phyloP scores from a whole-genome alignment of 257 asterid genomes.

The Gentiana straminea region DNA sequence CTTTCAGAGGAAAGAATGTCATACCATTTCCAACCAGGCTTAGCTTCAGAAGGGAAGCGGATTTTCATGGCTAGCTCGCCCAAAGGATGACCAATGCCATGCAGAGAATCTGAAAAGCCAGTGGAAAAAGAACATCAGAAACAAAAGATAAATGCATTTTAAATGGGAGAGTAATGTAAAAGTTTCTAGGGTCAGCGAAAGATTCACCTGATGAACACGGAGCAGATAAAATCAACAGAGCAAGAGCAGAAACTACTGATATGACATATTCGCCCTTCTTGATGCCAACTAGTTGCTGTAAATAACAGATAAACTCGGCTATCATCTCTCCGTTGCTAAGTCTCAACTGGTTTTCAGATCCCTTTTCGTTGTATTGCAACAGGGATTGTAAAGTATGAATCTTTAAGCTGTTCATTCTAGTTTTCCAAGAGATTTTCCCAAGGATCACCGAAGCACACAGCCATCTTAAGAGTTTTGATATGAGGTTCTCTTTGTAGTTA shows the following conservation, averaged over 20 bases:
- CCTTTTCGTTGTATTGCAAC: slow-evolving; percentile 31
- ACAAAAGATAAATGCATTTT: neutral
- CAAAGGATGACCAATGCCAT: slow-evolving; percentile 25
- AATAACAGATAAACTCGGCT: slow-evolving; percentile 50
- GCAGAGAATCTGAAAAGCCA: slow-evolving; percentile 22
- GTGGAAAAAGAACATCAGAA: neutral
- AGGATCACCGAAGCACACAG: slow-evolving; percentile 69
- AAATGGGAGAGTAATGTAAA: neutral
- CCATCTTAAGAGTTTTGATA: slow-evolving; percentile 79
- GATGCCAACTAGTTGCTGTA: slow-evolving; percentile 50
- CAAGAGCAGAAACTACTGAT: slow-evolving; percentile 62
- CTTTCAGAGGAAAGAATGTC: slow-evolving; percentile 1
- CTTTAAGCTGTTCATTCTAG: slow-evolving; percentile 26
- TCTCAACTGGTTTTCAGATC: slow-evolving; percentile 12
- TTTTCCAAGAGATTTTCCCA: slow-evolving; percentile 37
- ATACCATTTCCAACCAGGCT: slow-evolving; percentile 88
- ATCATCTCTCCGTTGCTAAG: slow-evolving; percentile 31
- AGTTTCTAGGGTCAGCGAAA: neutral
- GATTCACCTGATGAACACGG: slow-evolving; percentile 46
- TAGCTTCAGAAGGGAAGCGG: slow-evolving; percentile 63
- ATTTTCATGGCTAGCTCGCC: slow-evolving; percentile 42
- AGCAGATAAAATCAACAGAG: slow-evolving; percentile 43
- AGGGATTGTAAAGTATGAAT: slow-evolving; percentile 34
- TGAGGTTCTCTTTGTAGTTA: slow-evolving; percentile 38
- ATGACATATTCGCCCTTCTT: slow-evolving; percentile 43